Evolutionary conservation across 306 rosid genomes (phyloP).

Genomic region (Myrica gale): DNA sequence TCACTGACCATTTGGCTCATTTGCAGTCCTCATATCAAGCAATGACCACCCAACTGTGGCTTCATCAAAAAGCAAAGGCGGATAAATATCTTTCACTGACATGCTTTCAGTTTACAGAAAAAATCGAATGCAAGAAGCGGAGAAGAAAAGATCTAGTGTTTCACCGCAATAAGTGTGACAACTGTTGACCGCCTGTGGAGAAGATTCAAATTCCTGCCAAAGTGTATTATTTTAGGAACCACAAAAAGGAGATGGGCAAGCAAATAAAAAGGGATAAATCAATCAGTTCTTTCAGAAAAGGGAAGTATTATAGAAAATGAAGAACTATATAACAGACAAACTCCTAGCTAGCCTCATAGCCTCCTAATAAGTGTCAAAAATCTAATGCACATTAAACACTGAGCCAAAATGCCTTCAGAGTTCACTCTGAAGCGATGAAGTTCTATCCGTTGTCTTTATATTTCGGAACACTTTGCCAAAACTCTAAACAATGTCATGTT

Average conservation of each 20-base stretch:
- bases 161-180: conserved; percentile 68
- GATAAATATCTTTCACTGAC: neutral
- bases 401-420: conserved; percentile 9
- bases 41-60: neutral
- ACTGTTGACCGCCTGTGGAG: conserved; percentile 59
- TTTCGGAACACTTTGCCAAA: neutral
- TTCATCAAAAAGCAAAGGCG: neutral
- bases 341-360: neutral
- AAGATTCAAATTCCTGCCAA: conserved; percentile 71
- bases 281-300: neutral
- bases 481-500: no score
- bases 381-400: neutral
- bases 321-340: neutral
- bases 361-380: no score
- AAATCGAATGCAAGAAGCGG: conserved; percentile 6
- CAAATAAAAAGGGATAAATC: neutral
- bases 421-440: conserved; percentile 12
- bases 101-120: neutral
- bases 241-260: conserved; percentile 5
- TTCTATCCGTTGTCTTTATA: neutral
- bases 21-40: neutral
- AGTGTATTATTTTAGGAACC: conserved; percentile 27
- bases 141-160: conserved; percentile 16
- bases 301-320: neutral
- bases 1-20: neutral